A percentile compares a stretch with the other conserved stretches of the same genome.
phyloP scores from a whole-genome alignment of 1,139 yeast genomes.

The Diutina rugosa region DNA sequence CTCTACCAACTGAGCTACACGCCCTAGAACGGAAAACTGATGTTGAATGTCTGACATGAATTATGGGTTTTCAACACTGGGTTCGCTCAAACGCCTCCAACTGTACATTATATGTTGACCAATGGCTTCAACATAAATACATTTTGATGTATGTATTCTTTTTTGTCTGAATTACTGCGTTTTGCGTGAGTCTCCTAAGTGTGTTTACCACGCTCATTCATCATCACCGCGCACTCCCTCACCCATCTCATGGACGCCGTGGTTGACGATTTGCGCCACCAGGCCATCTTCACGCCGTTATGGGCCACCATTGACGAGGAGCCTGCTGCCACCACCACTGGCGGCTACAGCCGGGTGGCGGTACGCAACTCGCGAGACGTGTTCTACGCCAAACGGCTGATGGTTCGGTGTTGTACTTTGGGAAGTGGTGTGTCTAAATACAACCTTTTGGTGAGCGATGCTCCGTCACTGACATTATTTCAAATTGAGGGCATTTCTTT shows the following conservation, averaged over 20 bases:
- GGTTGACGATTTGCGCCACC: neutral
- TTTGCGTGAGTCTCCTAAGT: too few species aligned
- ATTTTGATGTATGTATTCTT: too few species aligned
- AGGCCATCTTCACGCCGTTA: neutral
- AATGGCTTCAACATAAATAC: too few species aligned
- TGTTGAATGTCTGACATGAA: too few species aligned
- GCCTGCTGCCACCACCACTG: neutral
- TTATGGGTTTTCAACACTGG: too few species aligned
- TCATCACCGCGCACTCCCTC: neutral
- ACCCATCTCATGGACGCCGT: neutral
- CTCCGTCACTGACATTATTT: neutral
- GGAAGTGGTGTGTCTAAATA: neutral
- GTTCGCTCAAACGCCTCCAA: too few species aligned
- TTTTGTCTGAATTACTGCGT: neutral
- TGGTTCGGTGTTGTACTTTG: neutral
- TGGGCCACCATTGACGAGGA: neutral
- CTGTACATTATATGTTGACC: too few species aligned
- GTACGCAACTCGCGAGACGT: neutral
- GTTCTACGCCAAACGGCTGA: neutral
- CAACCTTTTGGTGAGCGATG: neutral
- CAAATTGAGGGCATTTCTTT: neutral
- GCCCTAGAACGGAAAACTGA: neutral
- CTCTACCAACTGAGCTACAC: neutral
- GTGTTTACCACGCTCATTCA: neutral
- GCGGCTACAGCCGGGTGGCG: neutral